phyloP scores from a whole-genome alignment of 768 basidiomycete species.

The Tulasnella sp. region DNA sequence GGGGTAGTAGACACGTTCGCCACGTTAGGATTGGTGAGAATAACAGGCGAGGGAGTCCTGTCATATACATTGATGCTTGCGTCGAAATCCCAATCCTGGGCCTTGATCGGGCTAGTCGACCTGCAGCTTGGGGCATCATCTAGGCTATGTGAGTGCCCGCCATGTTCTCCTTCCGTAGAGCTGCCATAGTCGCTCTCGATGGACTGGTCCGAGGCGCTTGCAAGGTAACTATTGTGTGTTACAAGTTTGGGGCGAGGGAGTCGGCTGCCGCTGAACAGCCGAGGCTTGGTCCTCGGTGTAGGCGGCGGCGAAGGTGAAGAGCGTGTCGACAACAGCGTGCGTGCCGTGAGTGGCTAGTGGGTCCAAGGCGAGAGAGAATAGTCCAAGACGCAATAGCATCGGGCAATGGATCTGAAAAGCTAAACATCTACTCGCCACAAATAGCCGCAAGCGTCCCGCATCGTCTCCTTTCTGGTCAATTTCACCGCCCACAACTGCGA shows the following conservation, averaged over 20 bases:
- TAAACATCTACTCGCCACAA: too few species aligned
- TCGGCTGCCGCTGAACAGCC: conserved; percentile 11
- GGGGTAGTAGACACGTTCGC: too few species aligned
- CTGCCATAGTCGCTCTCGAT: conserved; percentile 18
- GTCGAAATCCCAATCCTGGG: conserved; percentile 8
- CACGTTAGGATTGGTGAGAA: neutral
- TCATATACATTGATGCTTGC: neutral
- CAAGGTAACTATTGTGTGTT: conserved; percentile 82
- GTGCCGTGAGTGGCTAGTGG: too few species aligned
- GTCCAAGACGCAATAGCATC: too few species aligned
- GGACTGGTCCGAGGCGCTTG: conserved; percentile 43
- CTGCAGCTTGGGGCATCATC: conserved; percentile 48
- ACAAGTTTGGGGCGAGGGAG: conserved; percentile 31
- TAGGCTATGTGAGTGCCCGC: conserved; percentile 41
- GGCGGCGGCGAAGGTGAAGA: conserved; percentile 19
- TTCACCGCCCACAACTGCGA: too few species aligned
- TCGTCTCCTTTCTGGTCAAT: too few species aligned
- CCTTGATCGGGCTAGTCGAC: conserved; percentile 7
- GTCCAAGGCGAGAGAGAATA: too few species aligned
- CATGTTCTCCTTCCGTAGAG: conserved; percentile 8
- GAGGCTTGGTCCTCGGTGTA: conserved; percentile 12
- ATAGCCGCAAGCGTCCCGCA: too few species aligned
- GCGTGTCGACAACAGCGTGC: conserved; percentile 13
- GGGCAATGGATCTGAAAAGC: too few species aligned
- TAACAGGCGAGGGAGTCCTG: neutral